phyloP scores from a whole-genome alignment of 345 rosid genomes.

The Iberis pinnata region DNA sequence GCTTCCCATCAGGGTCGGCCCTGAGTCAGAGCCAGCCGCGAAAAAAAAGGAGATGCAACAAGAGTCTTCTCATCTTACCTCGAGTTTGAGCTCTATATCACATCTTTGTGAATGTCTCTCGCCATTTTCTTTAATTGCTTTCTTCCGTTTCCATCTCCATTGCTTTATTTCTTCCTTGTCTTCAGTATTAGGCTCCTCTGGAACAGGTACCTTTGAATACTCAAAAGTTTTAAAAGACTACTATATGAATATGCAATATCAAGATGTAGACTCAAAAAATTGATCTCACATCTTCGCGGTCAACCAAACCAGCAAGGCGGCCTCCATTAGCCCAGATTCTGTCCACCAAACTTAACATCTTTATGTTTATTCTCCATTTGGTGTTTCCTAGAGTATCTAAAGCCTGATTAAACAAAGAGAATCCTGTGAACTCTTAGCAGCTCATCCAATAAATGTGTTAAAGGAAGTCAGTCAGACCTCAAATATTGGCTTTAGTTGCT shows the following conservation, averaged over 20 bases:
- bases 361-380: slow-evolving; percentile 86
- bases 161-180: slow-evolving; percentile 52
- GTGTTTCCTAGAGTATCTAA: slow-evolving; percentile 92
- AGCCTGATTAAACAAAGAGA: slow-evolving; percentile 72
- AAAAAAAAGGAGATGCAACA: too few relatives aligned
- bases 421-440: too few relatives aligned
- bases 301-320: slow-evolving; percentile 73
- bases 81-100: slow-evolving; percentile 87
- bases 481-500: too few relatives aligned
- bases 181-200: slow-evolving; percentile 58
- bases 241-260: too few relatives aligned
- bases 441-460: too few relatives aligned
- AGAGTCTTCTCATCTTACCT: too few relatives aligned
- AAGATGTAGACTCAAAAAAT: too few relatives aligned
- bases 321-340: slow-evolving; percentile 90
- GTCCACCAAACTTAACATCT: slow-evolving; percentile 69
- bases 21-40: too few relatives aligned
- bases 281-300: slow-evolving; percentile 88
- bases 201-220: slow-evolving; percentile 69
- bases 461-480: too few relatives aligned
- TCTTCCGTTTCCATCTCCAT: slow-evolving; percentile 82
- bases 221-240: too few relatives aligned
- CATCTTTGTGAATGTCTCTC: slow-evolving; percentile 94
- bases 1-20: too few relatives aligned
- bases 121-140: slow-evolving; percentile 70